Evolutionary conservation across 805 yeast genomes (phyloP).

Genomic region (Priceomyces melissophilus): DNA sequence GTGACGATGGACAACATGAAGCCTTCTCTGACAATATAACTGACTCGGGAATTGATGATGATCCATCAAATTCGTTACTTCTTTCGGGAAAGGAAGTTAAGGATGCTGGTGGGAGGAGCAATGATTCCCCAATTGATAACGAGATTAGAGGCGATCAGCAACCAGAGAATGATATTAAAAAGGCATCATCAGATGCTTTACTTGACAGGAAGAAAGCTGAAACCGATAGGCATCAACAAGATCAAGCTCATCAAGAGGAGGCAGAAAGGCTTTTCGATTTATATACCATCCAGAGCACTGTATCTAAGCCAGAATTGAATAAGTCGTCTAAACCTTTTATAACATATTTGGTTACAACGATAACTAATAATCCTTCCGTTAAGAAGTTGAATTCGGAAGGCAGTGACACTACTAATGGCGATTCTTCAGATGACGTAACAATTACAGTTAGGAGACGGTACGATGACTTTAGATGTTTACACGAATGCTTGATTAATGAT

Average conservation of each 20-base stretch:
- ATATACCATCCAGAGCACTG: conserved; percentile 28
- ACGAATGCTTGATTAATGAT: conserved; percentile 70
- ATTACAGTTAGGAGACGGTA: conserved; percentile 71
- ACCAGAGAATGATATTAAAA: neutral
- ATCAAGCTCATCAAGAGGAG: neutral
- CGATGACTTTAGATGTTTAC: conserved; percentile 79
- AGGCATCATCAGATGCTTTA: neutral
- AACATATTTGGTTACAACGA: conserved; percentile 64
- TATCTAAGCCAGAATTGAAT: conserved; percentile 64
- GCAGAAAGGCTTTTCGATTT: conserved; percentile 9
- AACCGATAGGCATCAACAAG: neutral
- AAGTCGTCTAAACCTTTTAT: conserved; percentile 72
- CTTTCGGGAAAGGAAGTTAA: neutral
- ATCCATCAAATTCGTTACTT: conserved; percentile 10
- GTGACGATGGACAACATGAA: conserved; percentile 1
- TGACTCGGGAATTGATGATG: conserved; percentile 8
- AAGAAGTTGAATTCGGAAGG: conserved; percentile 20
- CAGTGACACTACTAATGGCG: conserved; percentile 13
- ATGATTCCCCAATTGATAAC: neutral
- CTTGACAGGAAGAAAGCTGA: neutral
- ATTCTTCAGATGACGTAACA: conserved; percentile 13
- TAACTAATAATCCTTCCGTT: conserved; percentile 60
- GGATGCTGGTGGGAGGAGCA: neutral
- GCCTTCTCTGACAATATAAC: conserved; percentile 1
- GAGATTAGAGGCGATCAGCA: neutral